Percentiles rank a stretch among this genome's conserved stretches.
phyloP scores from a whole-genome alignment of 2,329 filamentous ascomycete genomes.

The Arachnopeziza araneosa region DNA sequence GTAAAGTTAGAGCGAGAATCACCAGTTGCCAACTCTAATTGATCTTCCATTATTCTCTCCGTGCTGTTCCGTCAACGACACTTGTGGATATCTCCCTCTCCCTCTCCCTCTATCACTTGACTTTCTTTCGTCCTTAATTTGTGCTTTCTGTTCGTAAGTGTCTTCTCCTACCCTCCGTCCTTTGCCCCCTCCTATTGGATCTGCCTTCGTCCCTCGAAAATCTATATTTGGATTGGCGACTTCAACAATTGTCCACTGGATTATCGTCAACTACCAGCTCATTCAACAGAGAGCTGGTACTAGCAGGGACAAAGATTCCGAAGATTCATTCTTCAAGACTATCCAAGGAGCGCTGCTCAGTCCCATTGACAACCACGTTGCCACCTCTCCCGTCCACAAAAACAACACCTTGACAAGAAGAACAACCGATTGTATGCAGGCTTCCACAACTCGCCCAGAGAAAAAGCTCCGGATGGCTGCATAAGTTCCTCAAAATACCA shows the following conservation, averaged over 20 bases:
- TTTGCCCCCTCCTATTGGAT: background rate
- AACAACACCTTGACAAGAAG: background rate
- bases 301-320: no score
- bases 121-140: background rate
- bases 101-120: background rate
- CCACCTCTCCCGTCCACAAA: background rate
- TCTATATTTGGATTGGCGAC: slow-evolving; percentile 18
- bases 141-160: background rate
- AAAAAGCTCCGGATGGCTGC: slow-evolving; percentile 21
- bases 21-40: background rate
- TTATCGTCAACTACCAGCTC: no score
- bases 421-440: slow-evolving; percentile 13
- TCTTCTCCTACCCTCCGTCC: background rate
- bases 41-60: background rate
- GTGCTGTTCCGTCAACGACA: background rate
- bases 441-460: slow-evolving; percentile 10
- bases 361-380: background rate
- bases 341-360: no score
- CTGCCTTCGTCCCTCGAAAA: background rate
- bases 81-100: background rate
- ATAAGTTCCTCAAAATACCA: slow-evolving; percentile 17
- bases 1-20: background rate
- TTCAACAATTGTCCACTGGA: slow-evolving; percentile 6
- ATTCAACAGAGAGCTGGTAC: no score
- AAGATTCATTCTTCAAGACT: no score